These are phyloP conservation scores for Picea abies DNA, from an alignment of 83 land plant genomes.

Conservation along the genomic window DNA sequence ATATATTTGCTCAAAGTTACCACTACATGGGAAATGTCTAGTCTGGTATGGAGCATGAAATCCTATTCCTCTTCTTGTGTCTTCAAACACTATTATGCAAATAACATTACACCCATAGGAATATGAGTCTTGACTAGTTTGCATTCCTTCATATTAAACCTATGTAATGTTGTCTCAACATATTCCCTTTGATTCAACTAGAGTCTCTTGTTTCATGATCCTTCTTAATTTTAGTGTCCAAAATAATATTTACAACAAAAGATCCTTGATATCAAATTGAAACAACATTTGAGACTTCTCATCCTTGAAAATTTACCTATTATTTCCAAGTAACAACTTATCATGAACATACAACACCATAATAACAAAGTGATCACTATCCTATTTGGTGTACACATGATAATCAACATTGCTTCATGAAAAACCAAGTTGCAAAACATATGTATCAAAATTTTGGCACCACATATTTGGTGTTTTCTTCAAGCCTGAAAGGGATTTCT, in stretches of 20 bases:
- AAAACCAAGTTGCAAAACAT: background rate
- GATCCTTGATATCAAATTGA: background rate
- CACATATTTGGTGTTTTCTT: background rate
- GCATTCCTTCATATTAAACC: background rate
- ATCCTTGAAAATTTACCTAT: background rate
- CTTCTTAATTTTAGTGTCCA: too few species aligned
- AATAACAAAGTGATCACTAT: background rate
- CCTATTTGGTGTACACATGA: background rate
- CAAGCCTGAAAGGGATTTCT: background rate
- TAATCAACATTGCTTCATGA: slow-evolving; percentile 1
- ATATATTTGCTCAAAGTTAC: background rate
- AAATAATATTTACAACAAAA: background rate
- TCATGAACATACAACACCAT: background rate
- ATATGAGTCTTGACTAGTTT: background rate
- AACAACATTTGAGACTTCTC: background rate
- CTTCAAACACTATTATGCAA: background rate
- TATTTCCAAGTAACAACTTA: background rate
- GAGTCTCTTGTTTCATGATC: background rate
- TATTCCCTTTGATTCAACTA: background rate
- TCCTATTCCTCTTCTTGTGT: background rate
- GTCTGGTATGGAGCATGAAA: background rate
- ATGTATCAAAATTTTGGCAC: background rate
- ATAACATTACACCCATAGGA: background rate
- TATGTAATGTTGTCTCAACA: background rate
- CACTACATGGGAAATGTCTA: background rate